Evolutionary conservation across 1,139 yeast species (phyloP).

Genomic region (Pneumocystis wakefieldiae): DNA sequence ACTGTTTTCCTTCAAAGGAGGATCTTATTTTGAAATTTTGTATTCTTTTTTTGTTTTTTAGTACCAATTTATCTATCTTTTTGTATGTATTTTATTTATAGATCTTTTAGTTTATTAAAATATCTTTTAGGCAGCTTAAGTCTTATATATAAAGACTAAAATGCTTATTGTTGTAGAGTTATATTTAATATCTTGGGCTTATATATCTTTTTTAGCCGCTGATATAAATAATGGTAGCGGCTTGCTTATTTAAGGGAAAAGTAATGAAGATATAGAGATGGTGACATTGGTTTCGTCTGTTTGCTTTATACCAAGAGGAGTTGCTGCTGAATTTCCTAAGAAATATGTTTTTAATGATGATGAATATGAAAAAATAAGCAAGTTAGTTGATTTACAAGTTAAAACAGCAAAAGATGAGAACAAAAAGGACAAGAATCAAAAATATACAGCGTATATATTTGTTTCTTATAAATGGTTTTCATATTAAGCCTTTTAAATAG

Average conservation of each 20-base stretch:
- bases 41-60: too few species aligned
- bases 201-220: too few species aligned
- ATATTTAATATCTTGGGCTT: neutral
- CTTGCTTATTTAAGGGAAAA: conserved; percentile 19
- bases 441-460: neutral
- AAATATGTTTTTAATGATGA: conserved; percentile 77
- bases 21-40: too few species aligned
- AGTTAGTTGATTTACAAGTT: conserved; percentile 69
- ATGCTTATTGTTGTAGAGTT: neutral
- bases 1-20: too few species aligned
- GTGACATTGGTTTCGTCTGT: conserved; percentile 70
- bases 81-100: neutral
- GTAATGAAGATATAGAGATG: neutral
- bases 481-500: neutral
- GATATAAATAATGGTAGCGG: too few species aligned
- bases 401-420: conserved; percentile 56
- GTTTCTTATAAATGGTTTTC: neutral
- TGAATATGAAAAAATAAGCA: conserved; percentile 80
- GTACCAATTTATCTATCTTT: neutral
- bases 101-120: too few species aligned
- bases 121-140: neutral
- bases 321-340: conserved; percentile 83
- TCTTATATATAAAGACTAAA: neutral
- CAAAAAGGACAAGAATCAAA: conserved; percentile 22
- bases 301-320: conserved; percentile 93